Conservation (phyloP, 768 basidiomycete genomes). For the Amanita brunnescens region DNA sequence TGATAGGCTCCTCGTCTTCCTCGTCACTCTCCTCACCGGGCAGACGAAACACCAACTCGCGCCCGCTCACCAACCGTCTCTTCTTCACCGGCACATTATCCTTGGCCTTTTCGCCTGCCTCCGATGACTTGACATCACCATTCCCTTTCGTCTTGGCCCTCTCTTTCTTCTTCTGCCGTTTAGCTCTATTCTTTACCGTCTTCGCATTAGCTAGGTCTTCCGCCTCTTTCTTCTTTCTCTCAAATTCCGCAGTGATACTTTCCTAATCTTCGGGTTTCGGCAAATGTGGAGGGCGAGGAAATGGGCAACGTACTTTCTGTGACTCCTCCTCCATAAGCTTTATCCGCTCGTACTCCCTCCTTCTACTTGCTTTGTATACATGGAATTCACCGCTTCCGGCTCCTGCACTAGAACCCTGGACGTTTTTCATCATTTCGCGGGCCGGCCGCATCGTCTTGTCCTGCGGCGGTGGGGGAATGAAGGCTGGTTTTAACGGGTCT, state of each 20-base stretch:
- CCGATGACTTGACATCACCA: constrained; percentile 20
- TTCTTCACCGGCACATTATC: constrained; percentile 58
- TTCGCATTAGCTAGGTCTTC: constrained; percentile 73
- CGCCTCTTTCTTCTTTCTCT: constrained; percentile 59
- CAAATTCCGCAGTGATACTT: constrained; percentile 49
- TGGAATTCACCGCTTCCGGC: constrained; percentile 98
- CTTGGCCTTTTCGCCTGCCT: constrained; percentile 12
- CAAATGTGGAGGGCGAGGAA: not conserved
- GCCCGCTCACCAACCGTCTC: constrained; percentile 70
- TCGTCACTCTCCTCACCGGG: constrained; percentile 33
- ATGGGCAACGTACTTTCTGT: constrained; percentile 48
- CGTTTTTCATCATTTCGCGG: constrained; percentile 98
- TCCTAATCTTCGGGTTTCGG: constrained; percentile 47
- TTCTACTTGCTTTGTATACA: constrained; percentile 91
- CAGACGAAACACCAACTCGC: constrained; percentile 48
- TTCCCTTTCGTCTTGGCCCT: constrained; percentile 39
- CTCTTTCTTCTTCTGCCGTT: constrained; percentile 88
- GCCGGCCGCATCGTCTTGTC: constrained; percentile 76
- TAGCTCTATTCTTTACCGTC: constrained; percentile 93
- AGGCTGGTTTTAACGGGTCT: constrained; percentile 78
- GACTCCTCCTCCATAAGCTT: constrained; percentile 83
- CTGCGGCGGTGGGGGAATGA: constrained; percentile 72
- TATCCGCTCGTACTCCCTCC: constrained; percentile 91
- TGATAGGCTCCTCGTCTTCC: constrained; percentile 12
- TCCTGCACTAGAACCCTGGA: constrained; percentile 94